A percentile compares a stretch with the other conserved stretches of the same genome.
Evolutionary conservation across 2,329 filamentous ascomycete genomes (phyloP).

Genomic region (Penicillium brevicompactum): DNA sequence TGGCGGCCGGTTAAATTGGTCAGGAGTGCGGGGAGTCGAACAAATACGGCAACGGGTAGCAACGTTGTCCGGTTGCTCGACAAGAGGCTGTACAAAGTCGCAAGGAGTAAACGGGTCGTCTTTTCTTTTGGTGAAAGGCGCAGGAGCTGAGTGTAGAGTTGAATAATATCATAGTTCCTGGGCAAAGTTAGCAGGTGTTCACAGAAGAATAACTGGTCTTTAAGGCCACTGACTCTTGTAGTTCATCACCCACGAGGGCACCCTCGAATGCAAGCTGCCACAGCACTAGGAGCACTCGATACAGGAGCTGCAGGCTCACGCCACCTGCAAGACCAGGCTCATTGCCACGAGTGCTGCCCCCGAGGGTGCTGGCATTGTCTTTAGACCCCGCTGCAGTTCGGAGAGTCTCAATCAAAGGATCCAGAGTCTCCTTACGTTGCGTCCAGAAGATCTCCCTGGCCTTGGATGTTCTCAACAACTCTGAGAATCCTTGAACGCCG

Average conservation of each 20-base stretch:
- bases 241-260: constrained; percentile 68
- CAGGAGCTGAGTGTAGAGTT: constrained; percentile 89
- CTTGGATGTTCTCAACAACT: constrained; percentile 73
- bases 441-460: constrained; percentile 87
- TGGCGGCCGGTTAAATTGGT: constrained; percentile 58
- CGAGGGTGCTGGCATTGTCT: constrained; percentile 64
- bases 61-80: constrained; percentile 67
- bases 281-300: constrained; percentile 87
- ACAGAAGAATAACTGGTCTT: background rate
- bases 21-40: constrained; percentile 70
- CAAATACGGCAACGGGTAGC: constrained; percentile 83
- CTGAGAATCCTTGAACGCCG: constrained; percentile 87
- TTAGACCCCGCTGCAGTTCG: constrained; percentile 71
- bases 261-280: constrained; percentile 97
- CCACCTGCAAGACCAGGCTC: constrained; percentile 69
- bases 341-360: constrained; percentile 64
- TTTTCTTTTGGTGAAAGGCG: constrained; percentile 96
- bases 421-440: constrained; percentile 80
- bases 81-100: constrained; percentile 86
- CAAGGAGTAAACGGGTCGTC: constrained; percentile 87
- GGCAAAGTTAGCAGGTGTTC: constrained; percentile 16
- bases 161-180: constrained; percentile 89
- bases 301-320: constrained; percentile 88
- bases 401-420: constrained; percentile 80
- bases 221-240: constrained; percentile 58